Evolutionary conservation across 768 basidiomycete genomes (phyloP).

Genomic region (Trametes meyenii): DNA sequence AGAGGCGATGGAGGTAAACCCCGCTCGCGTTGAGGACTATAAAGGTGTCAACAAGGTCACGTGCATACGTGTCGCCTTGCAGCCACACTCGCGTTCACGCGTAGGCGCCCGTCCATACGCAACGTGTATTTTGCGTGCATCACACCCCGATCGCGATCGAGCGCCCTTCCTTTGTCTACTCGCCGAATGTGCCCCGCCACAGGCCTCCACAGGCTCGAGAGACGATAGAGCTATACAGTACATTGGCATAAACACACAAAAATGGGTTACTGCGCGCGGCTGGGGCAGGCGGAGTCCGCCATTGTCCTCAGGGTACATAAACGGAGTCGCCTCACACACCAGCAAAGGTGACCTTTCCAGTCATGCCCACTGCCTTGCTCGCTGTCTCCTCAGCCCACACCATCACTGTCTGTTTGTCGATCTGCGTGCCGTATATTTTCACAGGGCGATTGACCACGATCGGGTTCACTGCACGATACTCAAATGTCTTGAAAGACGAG

Average conservation of each 20-base stretch:
- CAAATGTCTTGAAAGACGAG: conserved; percentile 52
- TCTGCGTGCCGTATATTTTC: conserved; percentile 51
- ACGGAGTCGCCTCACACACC: neutral
- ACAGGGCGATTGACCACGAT: conserved; percentile 54
- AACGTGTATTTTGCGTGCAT: neutral
- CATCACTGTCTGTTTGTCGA: conserved; percentile 41
- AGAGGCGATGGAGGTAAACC: conserved; percentile 19
- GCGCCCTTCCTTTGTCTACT: conserved; percentile 9
- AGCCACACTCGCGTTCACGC: conserved; percentile 27
- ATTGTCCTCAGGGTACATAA: conserved; percentile 14
- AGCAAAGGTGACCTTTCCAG: conserved; percentile 45
- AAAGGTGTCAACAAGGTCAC: conserved; percentile 30
- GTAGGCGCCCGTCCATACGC: conserved; percentile 17
- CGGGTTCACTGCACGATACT: conserved; percentile 72
- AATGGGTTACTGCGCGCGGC: neutral
- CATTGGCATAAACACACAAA: neutral
- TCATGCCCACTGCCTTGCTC: conserved; percentile 67
- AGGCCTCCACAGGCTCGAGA: too few species aligned
- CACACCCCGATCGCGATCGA: neutral
- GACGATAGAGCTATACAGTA: neutral
- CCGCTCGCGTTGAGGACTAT: conserved; percentile 24
- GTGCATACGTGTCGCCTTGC: conserved; percentile 26
- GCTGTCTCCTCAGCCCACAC: conserved; percentile 64
- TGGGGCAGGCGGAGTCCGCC: neutral
- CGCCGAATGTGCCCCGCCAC: neutral